Evolutionary conservation across 2,329 filamentous ascomycete species (phyloP).

Genomic region (Scopulariopsis brevicaulis): DNA sequence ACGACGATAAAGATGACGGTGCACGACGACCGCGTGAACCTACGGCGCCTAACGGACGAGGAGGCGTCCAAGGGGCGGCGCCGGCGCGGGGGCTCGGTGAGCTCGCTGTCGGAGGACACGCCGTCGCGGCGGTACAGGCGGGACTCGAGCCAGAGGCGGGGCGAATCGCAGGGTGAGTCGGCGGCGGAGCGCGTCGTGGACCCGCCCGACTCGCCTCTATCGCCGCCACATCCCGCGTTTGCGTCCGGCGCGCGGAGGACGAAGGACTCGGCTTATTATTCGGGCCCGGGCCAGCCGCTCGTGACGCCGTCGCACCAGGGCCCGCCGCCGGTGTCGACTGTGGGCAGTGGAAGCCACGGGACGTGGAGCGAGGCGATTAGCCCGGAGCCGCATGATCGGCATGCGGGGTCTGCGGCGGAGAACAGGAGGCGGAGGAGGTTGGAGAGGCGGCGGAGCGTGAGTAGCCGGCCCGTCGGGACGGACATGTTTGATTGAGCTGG

Average conservation of each 20-base stretch:
- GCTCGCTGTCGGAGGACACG: constrained; percentile 43
- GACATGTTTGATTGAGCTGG: constrained; percentile 25
- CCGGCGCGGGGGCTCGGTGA: constrained; percentile 36
- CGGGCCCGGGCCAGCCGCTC: constrained; percentile 32
- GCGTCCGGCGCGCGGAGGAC: constrained; percentile 33
- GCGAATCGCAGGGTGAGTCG: constrained; percentile 20
- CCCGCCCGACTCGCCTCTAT: constrained; percentile 28
- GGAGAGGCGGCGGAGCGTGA: constrained; percentile 35
- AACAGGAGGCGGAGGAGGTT: constrained; percentile 42
- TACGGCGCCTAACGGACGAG: constrained; percentile 49
- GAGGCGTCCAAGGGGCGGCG: constrained; percentile 36
- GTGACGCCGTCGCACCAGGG: constrained; percentile 19
- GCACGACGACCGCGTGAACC: constrained; percentile 49
- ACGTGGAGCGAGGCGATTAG: constrained; percentile 41
- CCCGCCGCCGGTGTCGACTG: constrained; percentile 31
- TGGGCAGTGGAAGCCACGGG: constrained; percentile 36
- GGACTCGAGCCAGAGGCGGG: constrained; percentile 33
- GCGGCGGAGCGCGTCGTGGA: constrained; percentile 33
- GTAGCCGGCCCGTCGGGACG: constrained; percentile 17
- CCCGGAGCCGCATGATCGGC: constrained; percentile 27
- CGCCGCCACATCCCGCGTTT: constrained; percentile 45
- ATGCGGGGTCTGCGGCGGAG: constrained; percentile 28
- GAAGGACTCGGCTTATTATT: constrained; percentile 54
- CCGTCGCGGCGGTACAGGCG: constrained; percentile 41
- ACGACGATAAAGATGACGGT: constrained; percentile 46